A percentile compares a stretch with the other conserved stretches of the same genome.
Conservation (phyloP, 1,139 yeast species). For the Dujonia santamariae region DNA sequence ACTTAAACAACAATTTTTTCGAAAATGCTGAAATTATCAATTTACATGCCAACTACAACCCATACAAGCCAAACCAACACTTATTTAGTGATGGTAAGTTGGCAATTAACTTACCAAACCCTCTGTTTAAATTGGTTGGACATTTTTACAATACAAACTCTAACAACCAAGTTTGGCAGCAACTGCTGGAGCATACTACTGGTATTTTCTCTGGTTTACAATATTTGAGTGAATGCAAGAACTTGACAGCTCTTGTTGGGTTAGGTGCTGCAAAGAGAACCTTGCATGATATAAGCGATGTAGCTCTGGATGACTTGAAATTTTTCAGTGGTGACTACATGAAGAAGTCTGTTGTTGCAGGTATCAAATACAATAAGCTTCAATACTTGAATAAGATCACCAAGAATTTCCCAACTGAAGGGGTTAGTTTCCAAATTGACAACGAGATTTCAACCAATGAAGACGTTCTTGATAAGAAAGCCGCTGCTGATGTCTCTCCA, state of each 20-base stretch:
- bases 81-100: constrained; percentile 34
- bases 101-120: constrained; percentile 37
- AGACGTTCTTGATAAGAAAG: constrained; percentile 13
- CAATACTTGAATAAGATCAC: constrained; percentile 22
- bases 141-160: constrained; percentile 35
- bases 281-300: constrained; percentile 40
- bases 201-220: constrained; percentile 48
- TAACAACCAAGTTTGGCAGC: constrained; percentile 42
- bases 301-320: constrained; percentile 32
- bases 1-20: constrained; percentile 42
- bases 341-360: constrained; percentile 33
- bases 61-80: constrained; percentile 45
- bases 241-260: constrained; percentile 32
- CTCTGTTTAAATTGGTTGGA: constrained; percentile 36
- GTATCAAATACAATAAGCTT: constrained; percentile 22
- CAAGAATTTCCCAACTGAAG: constrained; percentile 31
- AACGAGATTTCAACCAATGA: constrained; percentile 35
- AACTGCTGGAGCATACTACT: constrained; percentile 26
- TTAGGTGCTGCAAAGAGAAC: constrained; percentile 40
- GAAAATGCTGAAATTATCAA: constrained; percentile 42
- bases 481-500: constrained; percentile 7
- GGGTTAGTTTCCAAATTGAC: constrained; percentile 19
- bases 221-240: constrained; percentile 17
- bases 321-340: constrained; percentile 31
- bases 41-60: constrained; percentile 42